Base-by-base conservation (phyloP, 768 basidiomycete genomes). In the Tephrocybe sp. region DNA sequence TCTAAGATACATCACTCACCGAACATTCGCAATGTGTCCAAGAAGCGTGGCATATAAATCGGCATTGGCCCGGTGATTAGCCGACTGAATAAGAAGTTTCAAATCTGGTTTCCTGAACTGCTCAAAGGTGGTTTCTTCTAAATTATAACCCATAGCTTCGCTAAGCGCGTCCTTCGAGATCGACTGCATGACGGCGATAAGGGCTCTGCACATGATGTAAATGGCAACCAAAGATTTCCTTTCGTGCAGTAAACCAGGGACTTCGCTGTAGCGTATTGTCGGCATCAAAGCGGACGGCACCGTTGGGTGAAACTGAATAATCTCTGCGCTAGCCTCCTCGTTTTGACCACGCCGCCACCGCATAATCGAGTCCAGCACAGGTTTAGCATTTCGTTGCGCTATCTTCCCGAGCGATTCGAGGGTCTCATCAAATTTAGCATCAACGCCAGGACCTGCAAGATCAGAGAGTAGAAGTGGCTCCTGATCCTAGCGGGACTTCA, bases 71-170 rank as follows among this genome's bases (percentile, higher is more conserved):
- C 84, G 78, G 61, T 91, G 83, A 66, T 95, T 96, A 16, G 79
- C 77, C 30, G 85, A 88, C 58, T 82, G 78, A 6, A 80, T 68
- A 20, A 84, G 66, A 30, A 85, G 69, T 56, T 88, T 86, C 58
- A 84, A 56, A 62, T 89, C 85, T 0, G 87, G 89, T 49, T 74
- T 78, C 60, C 78, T 76, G 60, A 92, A 90, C 57, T 92, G 89
- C 52, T 92, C 87, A 62, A 96, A 97, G 0, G 87, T 92, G 22
- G 84, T 86, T 60, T 90, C 87, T 62, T 96, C 94, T n/a, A 96
- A 70, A 42, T 73, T 82, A 66, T 87, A 82, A 0, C 92, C 94
- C 52, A 91, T 69, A 0, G 79, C 70, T 39, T 94, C 90, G 12
- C 86, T 87, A 4, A 96, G 72, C 1, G 84, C 83, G 57, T 92